Evolutionary conservation across 1,284 basidiomycete species (phyloP).

Genomic region (Irpex sp.): DNA sequence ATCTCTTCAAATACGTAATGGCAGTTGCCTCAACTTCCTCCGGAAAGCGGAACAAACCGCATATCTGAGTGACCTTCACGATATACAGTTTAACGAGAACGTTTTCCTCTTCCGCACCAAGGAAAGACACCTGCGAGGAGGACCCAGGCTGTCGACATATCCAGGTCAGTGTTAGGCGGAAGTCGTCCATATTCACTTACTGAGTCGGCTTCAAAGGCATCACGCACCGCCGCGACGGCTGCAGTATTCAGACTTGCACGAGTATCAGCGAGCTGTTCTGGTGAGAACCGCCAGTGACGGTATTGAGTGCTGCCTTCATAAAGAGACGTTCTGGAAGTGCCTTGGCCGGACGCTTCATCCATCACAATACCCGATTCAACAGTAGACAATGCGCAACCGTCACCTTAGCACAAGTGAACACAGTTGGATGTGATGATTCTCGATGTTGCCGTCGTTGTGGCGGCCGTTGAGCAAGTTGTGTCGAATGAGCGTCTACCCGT

Average conservation of each 20-base stretch:
- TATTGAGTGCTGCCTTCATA: constrained; percentile 88
- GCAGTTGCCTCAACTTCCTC: constrained; percentile 94
- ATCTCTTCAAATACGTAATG: constrained; percentile 89
- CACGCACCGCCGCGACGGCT: constrained; percentile 72
- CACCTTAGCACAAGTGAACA: background rate
- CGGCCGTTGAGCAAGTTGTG: background rate
- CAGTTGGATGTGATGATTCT: background rate
- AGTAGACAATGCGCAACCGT: constrained; percentile 5
- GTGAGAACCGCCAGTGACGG: constrained; percentile 85
- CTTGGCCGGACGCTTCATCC: constrained; percentile 8
- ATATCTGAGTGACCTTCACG: constrained; percentile 83
- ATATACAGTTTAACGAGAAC: constrained; percentile 89
- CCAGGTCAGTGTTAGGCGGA: constrained; percentile 4
- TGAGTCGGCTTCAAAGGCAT: constrained; percentile 78
- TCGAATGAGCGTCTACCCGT: background rate
- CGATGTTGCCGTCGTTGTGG: background rate
- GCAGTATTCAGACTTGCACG: constrained; percentile 68
- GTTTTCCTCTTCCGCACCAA: constrained; percentile 82
- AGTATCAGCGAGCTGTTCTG: constrained; percentile 53
- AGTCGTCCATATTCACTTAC: constrained; percentile 38
- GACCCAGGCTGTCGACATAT: constrained; percentile 53
- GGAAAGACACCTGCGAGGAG: constrained; percentile 65
- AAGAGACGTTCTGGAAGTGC: constrained; percentile 32
- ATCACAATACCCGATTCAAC: constrained; percentile 13
- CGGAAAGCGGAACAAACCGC: constrained; percentile 82